phyloP scores from a whole-genome alignment of 495 filamentous ascomycete genomes.

The Aspergillus nanangensis region DNA sequence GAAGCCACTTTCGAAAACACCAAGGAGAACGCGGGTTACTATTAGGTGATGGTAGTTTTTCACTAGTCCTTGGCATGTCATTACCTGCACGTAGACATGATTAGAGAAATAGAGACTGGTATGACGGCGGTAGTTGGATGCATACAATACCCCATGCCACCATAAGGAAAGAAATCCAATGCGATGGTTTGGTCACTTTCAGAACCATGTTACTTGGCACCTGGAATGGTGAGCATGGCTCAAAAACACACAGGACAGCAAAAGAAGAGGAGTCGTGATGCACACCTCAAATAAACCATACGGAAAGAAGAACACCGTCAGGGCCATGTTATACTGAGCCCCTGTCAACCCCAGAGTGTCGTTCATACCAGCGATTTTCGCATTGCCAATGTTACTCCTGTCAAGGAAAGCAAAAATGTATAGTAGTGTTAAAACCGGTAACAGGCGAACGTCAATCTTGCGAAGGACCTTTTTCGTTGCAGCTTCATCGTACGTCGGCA shows the following conservation, averaged over 20 bases:
- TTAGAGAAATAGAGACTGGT: constrained; percentile 57
- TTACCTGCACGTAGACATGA: constrained; percentile 59
- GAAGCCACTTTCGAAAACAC: constrained; percentile 71
- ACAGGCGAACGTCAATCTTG: neutral
- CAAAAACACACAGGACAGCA: too few species aligned
- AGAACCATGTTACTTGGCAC: constrained; percentile 61
- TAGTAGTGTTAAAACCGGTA: neutral
- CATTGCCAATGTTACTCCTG: neutral
- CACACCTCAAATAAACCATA: constrained; percentile 62
- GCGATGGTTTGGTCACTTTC: constrained; percentile 58
- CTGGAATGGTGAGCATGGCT: too few species aligned
- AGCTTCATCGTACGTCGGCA: too few species aligned
- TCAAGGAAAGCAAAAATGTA: neutral
- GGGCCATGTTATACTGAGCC: constrained; percentile 48
- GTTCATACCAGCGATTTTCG: neutral
- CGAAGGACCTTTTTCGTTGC: neutral
- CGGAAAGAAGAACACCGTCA: constrained; percentile 60
- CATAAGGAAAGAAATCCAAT: constrained; percentile 47
- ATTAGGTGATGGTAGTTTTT: constrained; percentile 68
- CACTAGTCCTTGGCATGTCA: constrained; percentile 69
- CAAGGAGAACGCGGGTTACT: constrained; percentile 74
- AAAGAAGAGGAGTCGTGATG: too few species aligned
- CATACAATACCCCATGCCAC: constrained; percentile 44
- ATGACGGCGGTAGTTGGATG: too few species aligned
- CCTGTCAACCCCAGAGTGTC: neutral